A percentile compares a stretch with the other conserved stretches of the same genome.
These are phyloP conservation scores for Lineolata rhizophorae DNA, from an alignment of 495 filamentous ascomycete genomes.

Conservation along the genomic window DNA sequence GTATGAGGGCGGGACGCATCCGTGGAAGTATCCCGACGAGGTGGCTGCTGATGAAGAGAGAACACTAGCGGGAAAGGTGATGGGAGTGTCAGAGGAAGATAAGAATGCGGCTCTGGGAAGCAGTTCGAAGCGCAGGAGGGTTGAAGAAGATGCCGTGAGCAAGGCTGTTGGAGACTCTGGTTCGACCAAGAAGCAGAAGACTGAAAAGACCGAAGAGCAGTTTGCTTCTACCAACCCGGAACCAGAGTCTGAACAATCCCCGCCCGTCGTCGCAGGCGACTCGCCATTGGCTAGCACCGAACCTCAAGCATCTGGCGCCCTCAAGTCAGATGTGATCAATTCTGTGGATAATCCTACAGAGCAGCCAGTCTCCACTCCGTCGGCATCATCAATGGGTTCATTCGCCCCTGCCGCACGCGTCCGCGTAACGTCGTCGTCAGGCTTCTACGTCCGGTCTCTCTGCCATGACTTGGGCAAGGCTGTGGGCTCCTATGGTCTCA, in stretches of 20 bases:
- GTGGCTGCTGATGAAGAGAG: conserved; percentile 26
- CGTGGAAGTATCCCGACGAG: conserved; percentile 45
- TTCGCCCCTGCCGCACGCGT: conserved; percentile 58
- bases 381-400: conserved; percentile 24
- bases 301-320: not conserved
- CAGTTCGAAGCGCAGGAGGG: not conserved
- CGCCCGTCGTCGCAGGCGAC: not conserved
- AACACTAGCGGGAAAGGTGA: conserved; percentile 1
- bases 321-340: not conserved
- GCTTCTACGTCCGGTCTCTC: conserved; percentile 90
- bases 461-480: conserved; percentile 80
- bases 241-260: not conserved
- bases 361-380: conserved; percentile 11
- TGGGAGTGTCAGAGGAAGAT: not conserved
- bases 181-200: conserved; percentile 1
- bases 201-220: conserved; percentile 2
- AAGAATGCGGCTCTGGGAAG: not conserved
- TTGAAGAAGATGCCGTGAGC: not conserved
- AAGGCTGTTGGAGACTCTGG: not conserved
- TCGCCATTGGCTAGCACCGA: not conserved
- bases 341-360: not conserved
- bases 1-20: conserved; percentile 64
- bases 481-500: conserved; percentile 57
- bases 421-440: conserved; percentile 79
- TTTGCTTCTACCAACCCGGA: not conserved